phyloP scores from a whole-genome alignment of 305 asterid genomes.

The Fraxinus xanthoxyloides region DNA sequence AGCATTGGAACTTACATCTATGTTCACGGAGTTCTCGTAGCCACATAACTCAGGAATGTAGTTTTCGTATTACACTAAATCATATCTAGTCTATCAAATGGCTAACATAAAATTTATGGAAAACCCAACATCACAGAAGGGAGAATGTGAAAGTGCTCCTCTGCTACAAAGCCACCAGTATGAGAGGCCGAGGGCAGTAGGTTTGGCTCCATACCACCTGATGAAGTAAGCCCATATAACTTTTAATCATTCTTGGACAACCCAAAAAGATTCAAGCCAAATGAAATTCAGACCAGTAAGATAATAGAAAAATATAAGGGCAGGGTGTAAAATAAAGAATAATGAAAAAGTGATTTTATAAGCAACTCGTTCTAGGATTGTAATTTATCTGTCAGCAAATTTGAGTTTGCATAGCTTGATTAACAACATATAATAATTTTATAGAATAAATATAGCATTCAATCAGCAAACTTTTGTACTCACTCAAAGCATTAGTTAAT shows the following conservation, averaged over 20 bases:
- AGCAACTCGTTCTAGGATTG: background rate
- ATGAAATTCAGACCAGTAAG: background rate
- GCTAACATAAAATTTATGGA: background rate
- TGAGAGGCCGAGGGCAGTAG: background rate
- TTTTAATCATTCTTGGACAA: background rate
- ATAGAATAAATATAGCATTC: constrained; percentile 5
- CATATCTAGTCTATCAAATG: background rate
- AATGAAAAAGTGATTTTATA: background rate
- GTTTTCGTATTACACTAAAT: background rate
- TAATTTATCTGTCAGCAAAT: background rate
- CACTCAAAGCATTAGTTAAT: constrained; percentile 1
- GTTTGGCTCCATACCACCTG: background rate
- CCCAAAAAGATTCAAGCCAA: background rate
- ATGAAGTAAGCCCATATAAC: background rate
- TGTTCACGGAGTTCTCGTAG: background rate
- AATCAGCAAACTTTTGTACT: background rate
- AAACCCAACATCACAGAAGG: background rate
- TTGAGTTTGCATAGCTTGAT: background rate
- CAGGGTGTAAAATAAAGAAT: background rate
- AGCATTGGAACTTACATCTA: background rate
- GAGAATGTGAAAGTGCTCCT: background rate
- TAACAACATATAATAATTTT: background rate
- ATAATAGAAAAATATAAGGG: background rate
- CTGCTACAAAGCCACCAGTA: background rate
- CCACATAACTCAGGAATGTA: background rate